Evolutionary conservation across 2,329 filamentous ascomycete genomes (phyloP).

Genomic region (Dactylella cylindrospora): DNA sequence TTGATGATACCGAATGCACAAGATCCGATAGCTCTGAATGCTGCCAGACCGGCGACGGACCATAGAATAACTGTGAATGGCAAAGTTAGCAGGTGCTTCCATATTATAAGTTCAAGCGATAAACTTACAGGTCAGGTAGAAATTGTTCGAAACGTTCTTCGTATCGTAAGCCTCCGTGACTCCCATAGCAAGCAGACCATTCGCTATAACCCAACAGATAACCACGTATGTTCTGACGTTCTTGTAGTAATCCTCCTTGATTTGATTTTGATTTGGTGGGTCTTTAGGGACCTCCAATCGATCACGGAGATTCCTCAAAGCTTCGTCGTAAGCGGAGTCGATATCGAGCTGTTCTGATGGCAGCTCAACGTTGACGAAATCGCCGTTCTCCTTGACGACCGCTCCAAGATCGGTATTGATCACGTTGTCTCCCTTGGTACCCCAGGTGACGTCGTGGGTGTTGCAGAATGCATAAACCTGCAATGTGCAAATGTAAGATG

Average conservation of each 20-base stretch:
- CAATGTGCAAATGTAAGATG: conserved; percentile 91
- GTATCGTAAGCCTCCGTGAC: conserved; percentile 81
- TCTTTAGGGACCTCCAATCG: conserved; percentile 74
- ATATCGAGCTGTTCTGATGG: conserved; percentile 97
- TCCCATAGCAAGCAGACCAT: conserved; percentile 89
- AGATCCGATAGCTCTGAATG: conserved; percentile 83
- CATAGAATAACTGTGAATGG: conserved; percentile 70
- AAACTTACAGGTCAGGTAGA: conserved; percentile 70
- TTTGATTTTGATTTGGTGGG: conserved; percentile 69
- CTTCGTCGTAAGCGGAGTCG: conserved; percentile 94
- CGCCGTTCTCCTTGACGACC: conserved; percentile 70
- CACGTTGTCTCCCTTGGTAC: conserved; percentile 96
- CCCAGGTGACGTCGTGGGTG: conserved; percentile 98
- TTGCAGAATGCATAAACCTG: conserved; percentile 99
- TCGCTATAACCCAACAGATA: conserved; percentile 86
- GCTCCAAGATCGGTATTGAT: conserved; percentile 88
- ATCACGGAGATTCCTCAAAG: conserved; percentile 91
- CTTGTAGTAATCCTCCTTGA: conserved; percentile 98
- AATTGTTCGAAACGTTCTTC: conserved; percentile 73
- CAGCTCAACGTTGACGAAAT: conserved; percentile 93
- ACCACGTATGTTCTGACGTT: conserved; percentile 98
- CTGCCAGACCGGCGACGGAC: conserved; percentile 79
- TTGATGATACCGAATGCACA: conserved; percentile 82
- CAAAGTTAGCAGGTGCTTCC: neutral
- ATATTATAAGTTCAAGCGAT: neutral